Evolutionary conservation across 345 rosid genomes (phyloP).

Genomic region (Populus nigra): DNA sequence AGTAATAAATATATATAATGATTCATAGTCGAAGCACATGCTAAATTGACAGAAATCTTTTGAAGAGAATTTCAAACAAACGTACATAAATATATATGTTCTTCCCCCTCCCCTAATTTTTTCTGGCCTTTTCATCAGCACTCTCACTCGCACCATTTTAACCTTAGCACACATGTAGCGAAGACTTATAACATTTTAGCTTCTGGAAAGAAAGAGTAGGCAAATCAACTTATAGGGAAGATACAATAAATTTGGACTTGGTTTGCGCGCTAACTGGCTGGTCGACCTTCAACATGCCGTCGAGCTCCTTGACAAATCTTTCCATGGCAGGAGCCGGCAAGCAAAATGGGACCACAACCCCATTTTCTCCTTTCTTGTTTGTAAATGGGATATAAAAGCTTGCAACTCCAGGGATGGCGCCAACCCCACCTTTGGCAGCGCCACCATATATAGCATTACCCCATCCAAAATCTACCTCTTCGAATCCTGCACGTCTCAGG

Average conservation of each 20-base stretch:
- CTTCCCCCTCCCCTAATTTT: too few relatives aligned
- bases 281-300: background rate
- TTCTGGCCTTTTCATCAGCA: too few relatives aligned
- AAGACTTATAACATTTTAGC: too few relatives aligned
- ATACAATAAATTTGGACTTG: background rate
- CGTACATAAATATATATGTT: too few relatives aligned
- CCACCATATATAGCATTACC: constrained; percentile 26
- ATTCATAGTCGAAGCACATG: too few relatives aligned
- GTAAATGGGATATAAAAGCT: constrained; percentile 6
- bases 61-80: too few relatives aligned
- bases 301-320: constrained; percentile 13
- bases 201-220: too few relatives aligned
- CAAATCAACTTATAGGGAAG: background rate
- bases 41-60: too few relatives aligned
- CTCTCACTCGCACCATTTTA: too few relatives aligned
- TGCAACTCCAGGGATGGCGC: background rate
- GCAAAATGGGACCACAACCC: constrained; percentile 16
- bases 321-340: constrained; percentile 24
- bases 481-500: background rate
- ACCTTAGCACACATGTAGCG: too few relatives aligned
- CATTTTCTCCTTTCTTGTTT: constrained; percentile 20
- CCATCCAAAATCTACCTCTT: constrained; percentile 30
- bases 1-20: too few relatives aligned
- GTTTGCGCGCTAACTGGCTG: background rate
- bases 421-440: constrained; percentile 10